Percentiles rank a stretch among this genome's conserved stretches.
phyloP scores from a whole-genome alignment of 257 asterid species.

The Fraxinus anomala region DNA sequence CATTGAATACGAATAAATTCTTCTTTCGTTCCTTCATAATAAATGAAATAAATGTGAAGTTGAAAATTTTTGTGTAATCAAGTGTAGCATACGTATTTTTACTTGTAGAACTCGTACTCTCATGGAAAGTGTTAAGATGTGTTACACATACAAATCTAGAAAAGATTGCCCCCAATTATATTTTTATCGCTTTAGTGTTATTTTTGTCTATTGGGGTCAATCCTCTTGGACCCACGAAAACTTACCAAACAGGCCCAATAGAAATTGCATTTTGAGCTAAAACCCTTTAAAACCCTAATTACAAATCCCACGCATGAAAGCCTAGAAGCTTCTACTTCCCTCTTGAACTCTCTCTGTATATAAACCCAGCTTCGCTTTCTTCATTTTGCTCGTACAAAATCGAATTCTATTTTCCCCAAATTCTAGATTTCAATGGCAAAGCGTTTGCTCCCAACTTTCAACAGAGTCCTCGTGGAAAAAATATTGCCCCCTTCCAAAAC shows the following conservation, averaged over 20 bases:
- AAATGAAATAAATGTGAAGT: too few species aligned
- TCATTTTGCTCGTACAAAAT: constrained; percentile 1
- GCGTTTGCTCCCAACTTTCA: constrained; percentile 78
- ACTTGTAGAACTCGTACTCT: too few species aligned
- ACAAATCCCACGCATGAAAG: constrained; percentile 25
- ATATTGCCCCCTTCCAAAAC: constrained; percentile 79
- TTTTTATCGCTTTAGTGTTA: too few species aligned
- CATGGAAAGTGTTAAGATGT: too few species aligned
- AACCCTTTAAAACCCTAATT: constrained; percentile 42
- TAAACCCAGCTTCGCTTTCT: neutral
- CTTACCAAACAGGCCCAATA: neutral
- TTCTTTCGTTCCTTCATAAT: too few species aligned
- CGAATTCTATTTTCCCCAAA: neutral
- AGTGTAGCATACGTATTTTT: too few species aligned
- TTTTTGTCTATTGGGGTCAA: too few species aligned
- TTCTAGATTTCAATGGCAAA: constrained; percentile 53
- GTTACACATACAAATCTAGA: too few species aligned
- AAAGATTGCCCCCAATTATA: too few species aligned
- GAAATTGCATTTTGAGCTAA: neutral
- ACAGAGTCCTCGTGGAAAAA: constrained; percentile 87
- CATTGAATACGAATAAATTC: too few species aligned
- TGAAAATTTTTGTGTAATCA: too few species aligned
- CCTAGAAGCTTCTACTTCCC: constrained; percentile 54
- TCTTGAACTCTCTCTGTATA: constrained; percentile 21
- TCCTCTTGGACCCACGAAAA: too few species aligned